phyloP scores from a whole-genome alignment of 345 rosid genomes.

The Eucalyptus cloeziana region DNA sequence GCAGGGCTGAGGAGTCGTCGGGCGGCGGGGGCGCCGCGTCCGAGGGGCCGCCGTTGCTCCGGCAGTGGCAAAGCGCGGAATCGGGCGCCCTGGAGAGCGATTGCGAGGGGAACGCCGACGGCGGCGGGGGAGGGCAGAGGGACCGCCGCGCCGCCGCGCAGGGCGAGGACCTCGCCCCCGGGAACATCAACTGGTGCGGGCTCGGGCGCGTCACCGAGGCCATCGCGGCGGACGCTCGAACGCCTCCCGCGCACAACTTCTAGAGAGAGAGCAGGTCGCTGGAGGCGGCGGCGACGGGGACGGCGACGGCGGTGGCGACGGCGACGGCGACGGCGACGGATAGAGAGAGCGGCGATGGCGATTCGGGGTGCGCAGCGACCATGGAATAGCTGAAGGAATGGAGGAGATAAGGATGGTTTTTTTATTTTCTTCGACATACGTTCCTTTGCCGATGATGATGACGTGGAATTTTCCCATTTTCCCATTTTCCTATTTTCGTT shows the following conservation, averaged over 20 bases:
- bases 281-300: not conserved
- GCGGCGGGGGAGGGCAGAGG: not conserved
- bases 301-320: not conserved
- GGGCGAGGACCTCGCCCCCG: not conserved
- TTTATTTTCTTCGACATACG: not conserved
- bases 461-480: not conserved
- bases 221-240: conserved; percentile 7
- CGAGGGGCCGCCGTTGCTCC: conserved; percentile 2
- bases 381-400: not conserved
- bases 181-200: conserved; percentile 31
- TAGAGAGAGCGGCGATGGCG: too few species aligned
- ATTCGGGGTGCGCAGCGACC: too few species aligned
- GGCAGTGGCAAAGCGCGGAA: conserved; percentile 38
- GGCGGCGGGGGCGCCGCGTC: conserved; percentile 13
- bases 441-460: not conserved
- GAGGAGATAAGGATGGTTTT: not conserved
- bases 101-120: conserved; percentile 5
- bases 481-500: too few species aligned
- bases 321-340: not conserved
- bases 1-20: not conserved
- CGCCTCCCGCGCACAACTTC: not conserved
- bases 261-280: not conserved
- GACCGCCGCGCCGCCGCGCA: conserved; percentile 11
- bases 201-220: conserved; percentile 50
- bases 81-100: conserved; percentile 7